A percentile compares a stretch with the other conserved stretches of the same genome.
These are phyloP conservation scores for Chenopodium formosanum DNA, from an alignment of 148 eudicot genomes.

Conservation along the genomic window DNA sequence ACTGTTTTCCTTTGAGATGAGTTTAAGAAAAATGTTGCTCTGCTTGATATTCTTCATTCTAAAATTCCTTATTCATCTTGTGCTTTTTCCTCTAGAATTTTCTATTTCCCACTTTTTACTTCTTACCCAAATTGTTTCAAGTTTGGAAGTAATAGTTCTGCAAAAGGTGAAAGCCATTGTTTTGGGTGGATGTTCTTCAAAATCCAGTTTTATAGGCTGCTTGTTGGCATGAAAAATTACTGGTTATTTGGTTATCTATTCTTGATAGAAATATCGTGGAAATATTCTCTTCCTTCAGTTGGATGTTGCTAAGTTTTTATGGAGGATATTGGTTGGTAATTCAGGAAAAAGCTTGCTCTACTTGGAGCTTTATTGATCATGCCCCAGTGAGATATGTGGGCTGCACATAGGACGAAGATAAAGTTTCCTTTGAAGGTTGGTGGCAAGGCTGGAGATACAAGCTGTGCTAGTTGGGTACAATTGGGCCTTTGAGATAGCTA, in stretches of 20 bases:
- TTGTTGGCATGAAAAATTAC: too few relatives aligned
- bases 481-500: not conserved
- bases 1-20: not conserved
- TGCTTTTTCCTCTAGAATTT: not conserved
- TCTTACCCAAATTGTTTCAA: not conserved
- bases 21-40: not conserved
- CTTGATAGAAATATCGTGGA: not conserved
- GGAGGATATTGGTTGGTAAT: not conserved
- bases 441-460: not conserved
- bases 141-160: not conserved
- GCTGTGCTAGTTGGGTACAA: not conserved
- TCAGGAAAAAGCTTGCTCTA: not conserved
- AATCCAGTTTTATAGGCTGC: not conserved
- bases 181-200: not conserved
- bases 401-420: not conserved
- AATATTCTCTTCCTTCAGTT: not conserved
- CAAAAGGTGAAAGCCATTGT: not conserved
- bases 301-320: not conserved
- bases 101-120: not conserved
- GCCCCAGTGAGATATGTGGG: not conserved
- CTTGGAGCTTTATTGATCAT: not conserved
- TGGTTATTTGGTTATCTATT: too few relatives aligned
- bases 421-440: not conserved
- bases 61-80: not conserved
- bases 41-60: not conserved